Base-by-base conservation (phyloP, 2,329 filamentous ascomycete genomes). In the Byssochlamys sp. region DNA sequence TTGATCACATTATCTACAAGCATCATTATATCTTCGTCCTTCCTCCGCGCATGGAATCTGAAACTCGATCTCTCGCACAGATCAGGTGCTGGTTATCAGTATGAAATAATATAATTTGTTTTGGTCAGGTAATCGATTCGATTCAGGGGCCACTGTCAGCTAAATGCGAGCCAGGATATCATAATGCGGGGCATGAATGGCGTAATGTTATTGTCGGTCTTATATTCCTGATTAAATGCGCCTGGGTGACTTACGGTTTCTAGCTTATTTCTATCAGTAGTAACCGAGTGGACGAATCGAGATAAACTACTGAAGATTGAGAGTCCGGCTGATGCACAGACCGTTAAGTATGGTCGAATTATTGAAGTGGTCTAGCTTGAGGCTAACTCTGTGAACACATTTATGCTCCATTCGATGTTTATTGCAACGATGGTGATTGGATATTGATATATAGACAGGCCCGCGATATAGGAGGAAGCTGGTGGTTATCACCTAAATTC, bases 191-290 rank as follows among this genome's bases (percentile, higher is more conserved):
- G 25, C 4, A 26, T 52, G 26, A 19, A 27, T 31, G 50, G 50
- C 50, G 50, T 52, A 45, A 45, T 45, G 3, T 19, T 19, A 10
- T 10, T 10, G 29, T 45, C 39, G 39, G 19, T 45, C 39, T 45
- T 55, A 11, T 59, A 60, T 55, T 35, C 55, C 29, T 59, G 33
- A 52, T n/a, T 19, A 29, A 19, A 31, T 48, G 19, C 19, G 19
- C 27, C n/a, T 9, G n/a, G 9, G 31, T 10, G 39, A 9, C 35
- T 33, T 19, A 31, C 29, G 7, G n/a, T 45, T 45, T 24, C 35
- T 3, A 45, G n/a, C 6, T 5, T 45, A 2, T 5, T 45, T 45
- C 14, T n/a, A 24, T 24, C 7, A 6, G 19, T 24, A 7, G 19
- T 19, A 19, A 19, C 19, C 19, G 19, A 19, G 19, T 19, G 19